Percentiles rank a stretch among this genome's conserved stretches.
These are phyloP conservation scores for Gnaphalium uliginosum DNA, from an alignment of 129 eudicot species.

Conservation along the genomic window DNA sequence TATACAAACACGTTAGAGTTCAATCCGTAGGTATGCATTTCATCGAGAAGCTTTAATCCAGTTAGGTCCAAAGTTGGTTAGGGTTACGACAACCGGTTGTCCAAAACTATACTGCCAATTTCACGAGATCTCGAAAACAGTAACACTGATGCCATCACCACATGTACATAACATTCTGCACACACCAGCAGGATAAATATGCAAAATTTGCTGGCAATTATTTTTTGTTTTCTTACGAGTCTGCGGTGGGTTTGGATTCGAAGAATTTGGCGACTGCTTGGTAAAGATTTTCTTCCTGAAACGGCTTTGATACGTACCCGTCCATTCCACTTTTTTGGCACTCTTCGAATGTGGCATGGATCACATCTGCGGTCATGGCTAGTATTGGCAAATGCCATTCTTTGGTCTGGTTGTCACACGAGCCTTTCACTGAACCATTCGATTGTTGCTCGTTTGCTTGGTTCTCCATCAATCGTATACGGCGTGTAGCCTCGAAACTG, in stretches of 20 bases:
- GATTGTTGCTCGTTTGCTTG: constrained; percentile 41
- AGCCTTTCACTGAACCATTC: constrained; percentile 4
- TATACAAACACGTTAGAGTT: constrained; percentile 1
- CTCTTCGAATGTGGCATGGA: constrained; percentile 79
- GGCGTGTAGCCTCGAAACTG: constrained; percentile 81
- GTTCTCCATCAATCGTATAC: constrained; percentile 59
- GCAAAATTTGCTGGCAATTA: constrained; percentile 43
- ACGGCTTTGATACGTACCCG: constrained; percentile 83
- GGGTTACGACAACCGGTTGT: neutral
- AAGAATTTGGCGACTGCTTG: constrained; percentile 75
- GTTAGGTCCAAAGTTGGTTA: neutral
- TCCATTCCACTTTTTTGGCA: constrained; percentile 81
- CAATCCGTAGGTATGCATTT: neutral
- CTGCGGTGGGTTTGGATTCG: constrained; percentile 44
- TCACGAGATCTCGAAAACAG: neutral
- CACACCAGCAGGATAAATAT: constrained; percentile 35
- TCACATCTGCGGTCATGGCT: constrained; percentile 95
- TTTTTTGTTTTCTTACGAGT: neutral
- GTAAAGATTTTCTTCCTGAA: constrained; percentile 76
- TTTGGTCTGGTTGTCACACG: constrained; percentile 3
- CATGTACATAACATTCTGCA: neutral
- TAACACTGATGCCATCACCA: neutral
- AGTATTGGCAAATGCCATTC: constrained; percentile 70
- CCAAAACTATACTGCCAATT: neutral
- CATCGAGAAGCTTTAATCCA: neutral